These are phyloP conservation scores for Coccomyxa sp. DNA, from an alignment of 139 green algal genomes.

Conservation along the genomic window DNA sequence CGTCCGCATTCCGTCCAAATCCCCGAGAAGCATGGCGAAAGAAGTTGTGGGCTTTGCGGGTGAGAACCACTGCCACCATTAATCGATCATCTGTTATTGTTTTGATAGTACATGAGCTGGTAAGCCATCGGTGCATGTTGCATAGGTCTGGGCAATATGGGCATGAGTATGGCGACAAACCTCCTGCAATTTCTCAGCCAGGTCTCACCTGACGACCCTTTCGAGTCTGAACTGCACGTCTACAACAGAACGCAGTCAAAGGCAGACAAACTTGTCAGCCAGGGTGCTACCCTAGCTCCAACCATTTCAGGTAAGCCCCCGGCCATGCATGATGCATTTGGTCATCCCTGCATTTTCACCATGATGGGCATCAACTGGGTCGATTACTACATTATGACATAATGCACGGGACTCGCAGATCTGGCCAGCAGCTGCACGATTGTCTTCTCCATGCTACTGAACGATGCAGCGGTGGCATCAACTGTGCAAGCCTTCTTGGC, in stretches of 20 bases:
- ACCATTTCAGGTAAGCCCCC: background rate
- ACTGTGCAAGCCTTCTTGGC: background rate
- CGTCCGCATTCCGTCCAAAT: too few species aligned
- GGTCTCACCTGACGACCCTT: background rate
- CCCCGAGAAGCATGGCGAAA: background rate
- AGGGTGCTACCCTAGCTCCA: background rate
- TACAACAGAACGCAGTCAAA: background rate
- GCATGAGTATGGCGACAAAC: background rate
- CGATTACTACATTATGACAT: background rate
- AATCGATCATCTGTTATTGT: background rate
- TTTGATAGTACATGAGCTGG: background rate
- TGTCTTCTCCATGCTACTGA: conserved; percentile 1
- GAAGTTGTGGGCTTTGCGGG: background rate
- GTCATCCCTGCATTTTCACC: background rate
- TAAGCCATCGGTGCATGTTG: background rate
- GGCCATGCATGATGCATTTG: background rate
- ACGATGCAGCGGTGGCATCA: background rate
- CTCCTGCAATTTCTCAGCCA: background rate
- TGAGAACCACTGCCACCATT: background rate
- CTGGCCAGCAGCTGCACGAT: background rate
- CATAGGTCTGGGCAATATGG: background rate
- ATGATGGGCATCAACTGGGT: background rate
- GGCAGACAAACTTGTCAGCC: background rate
- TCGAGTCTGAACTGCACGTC: background rate
- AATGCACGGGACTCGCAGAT: background rate